Percentiles rank a stretch among this genome's conserved stretches.
phyloP scores from a whole-genome alignment of 441 rosid genomes.

The Pelargonium cotyledonis region DNA sequence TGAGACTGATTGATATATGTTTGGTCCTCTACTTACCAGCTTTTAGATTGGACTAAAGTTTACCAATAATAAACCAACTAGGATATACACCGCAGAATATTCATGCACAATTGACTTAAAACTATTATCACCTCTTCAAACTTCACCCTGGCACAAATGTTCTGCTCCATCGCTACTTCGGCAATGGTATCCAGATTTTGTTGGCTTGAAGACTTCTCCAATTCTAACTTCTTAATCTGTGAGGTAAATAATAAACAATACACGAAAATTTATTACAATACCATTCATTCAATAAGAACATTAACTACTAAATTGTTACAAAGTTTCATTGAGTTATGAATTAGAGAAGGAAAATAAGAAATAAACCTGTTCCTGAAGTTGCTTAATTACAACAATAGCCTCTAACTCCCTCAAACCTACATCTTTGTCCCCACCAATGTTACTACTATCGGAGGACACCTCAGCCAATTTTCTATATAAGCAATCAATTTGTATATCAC shows the following conservation, averaged over 20 bases:
- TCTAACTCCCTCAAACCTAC: constrained; percentile 49
- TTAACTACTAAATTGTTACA: not conserved
- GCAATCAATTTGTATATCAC: constrained; percentile 58
- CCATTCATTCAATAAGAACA: not conserved
- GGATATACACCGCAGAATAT: not conserved
- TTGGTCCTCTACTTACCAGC: too few species aligned
- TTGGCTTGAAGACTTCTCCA: constrained; percentile 60
- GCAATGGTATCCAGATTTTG: constrained; percentile 55
- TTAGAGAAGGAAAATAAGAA: constrained; percentile 16
- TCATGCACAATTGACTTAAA: constrained; percentile 7
- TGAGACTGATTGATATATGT: too few species aligned
- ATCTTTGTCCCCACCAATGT: constrained; percentile 30
- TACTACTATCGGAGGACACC: constrained; percentile 23
- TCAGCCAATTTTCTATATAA: constrained; percentile 50
- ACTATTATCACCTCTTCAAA: constrained; percentile 57
- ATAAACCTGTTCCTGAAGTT: constrained; percentile 84
- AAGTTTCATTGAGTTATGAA: not conserved
- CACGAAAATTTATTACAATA: constrained; percentile 13
- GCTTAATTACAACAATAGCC: constrained; percentile 63
- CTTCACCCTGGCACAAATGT: constrained; percentile 46
- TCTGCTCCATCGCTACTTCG: constrained; percentile 54
- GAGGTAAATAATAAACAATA: constrained; percentile 15
- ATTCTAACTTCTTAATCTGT: constrained; percentile 62
- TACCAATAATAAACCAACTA: not conserved
- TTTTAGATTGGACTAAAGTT: not conserved